Evolutionary conservation across 257 asterid species (phyloP).

Genomic region (Striga asiatica): DNA sequence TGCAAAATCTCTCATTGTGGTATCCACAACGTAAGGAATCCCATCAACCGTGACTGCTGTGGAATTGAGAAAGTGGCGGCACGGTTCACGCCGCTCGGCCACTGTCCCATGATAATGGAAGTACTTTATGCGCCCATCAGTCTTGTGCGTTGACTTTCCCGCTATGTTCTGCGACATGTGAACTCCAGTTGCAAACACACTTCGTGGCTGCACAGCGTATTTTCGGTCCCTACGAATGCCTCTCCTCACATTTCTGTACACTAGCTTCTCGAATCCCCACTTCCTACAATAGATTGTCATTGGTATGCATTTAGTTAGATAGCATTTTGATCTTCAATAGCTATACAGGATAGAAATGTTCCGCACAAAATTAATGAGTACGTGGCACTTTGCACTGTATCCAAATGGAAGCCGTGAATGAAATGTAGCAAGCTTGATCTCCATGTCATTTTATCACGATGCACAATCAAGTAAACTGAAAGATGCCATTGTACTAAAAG

Average conservation of each 20-base stretch:
- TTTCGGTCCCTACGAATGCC: conserved; percentile 60
- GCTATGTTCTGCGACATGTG: conserved; percentile 63
- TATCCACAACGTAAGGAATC: conserved; percentile 41
- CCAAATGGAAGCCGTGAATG: too few species aligned
- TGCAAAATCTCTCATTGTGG: conserved; percentile 46
- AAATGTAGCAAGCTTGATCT: too few species aligned
- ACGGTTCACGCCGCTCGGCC: conserved; percentile 58
- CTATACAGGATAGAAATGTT: too few species aligned
- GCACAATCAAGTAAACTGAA: too few species aligned
- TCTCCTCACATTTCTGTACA: conserved; percentile 51
- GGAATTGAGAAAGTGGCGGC: conserved; percentile 37
- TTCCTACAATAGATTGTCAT: conserved; percentile 38
- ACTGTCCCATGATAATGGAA: conserved; percentile 78
- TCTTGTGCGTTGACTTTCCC: conserved; percentile 61
- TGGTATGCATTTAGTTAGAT: too few species aligned
- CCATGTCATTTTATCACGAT: too few species aligned
- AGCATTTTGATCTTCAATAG: too few species aligned
- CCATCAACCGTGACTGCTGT: conserved; percentile 31
- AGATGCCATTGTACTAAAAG: too few species aligned
- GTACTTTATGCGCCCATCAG: conserved; percentile 52
- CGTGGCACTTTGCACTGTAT: too few species aligned
- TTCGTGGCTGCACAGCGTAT: conserved; percentile 71
- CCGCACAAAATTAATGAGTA: too few species aligned
- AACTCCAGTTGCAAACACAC: conserved; percentile 67
- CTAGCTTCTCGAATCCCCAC: conserved; percentile 90